Evolutionary conservation across 192 early-diverging fungal genomes (phyloP), one percentile per base, ranked within the genome.

Genomic region (Gryganskiella cystojenkinii): DNA sequence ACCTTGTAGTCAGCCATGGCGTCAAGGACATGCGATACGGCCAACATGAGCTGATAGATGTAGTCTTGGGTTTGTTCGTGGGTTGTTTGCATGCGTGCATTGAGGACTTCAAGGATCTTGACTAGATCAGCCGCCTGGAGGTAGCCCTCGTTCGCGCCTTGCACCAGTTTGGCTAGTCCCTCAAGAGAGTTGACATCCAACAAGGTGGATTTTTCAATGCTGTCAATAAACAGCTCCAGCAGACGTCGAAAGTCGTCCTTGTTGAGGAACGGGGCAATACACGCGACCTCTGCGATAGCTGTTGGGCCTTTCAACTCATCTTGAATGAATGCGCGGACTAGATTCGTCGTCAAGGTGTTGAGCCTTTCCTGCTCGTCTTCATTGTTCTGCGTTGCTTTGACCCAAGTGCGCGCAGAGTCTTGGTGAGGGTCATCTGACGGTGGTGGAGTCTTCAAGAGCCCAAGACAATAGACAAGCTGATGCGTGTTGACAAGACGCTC

Each of bases 351-450:
- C 11, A 60, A 15, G 9, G 8, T 3, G 2, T 27, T 3, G 6
- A 60, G 17, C 20, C 57, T 19, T 19, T 60, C 57, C 22, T 45
- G 57, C 24, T 60, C 57, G 24, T 60, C 34, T 35, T 35, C n/a
- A 19, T n/a, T n/a, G n/a, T n/a, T n/a, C n/a, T n/a, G n/a, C n/a
- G n/a, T n/a, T n/a, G n/a, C n/a, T n/a, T n/a, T n/a, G n/a, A n/a
- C n/a, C n/a, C n/a, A n/a, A 40, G 37, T 13, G 37, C 37, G 37
- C 13, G 13, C 37, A 5, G 5, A 9, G 37, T 5, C 5, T 9
- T 40, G 7, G 37, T 9, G 13, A 40, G 7, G 5, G 13, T 40
- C 37, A 5, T 9, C 7, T 9, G 37, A 13, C 37, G 13, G 13
- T 13, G 37, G 13, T 13, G 37, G 7, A 40, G 5, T n/a, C n/a